Evolutionary conservation across 116 monocot genomes (phyloP).

Genomic region (Phalaenopsis hybrid): DNA sequence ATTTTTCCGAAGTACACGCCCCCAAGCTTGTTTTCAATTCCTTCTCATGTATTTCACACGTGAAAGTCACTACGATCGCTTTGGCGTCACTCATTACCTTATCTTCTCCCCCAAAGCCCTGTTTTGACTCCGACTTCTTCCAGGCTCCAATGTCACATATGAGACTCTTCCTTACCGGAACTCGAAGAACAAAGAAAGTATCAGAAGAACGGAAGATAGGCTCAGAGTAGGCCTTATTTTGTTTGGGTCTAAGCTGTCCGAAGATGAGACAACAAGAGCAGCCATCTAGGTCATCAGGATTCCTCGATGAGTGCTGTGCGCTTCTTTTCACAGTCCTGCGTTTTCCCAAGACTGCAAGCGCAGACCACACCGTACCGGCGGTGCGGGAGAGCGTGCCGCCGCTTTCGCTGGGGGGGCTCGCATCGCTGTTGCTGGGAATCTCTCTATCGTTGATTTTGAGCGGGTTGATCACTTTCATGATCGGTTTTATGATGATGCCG

Average conservation of each 20-base stretch:
- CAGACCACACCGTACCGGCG: too few relatives aligned
- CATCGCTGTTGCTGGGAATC: conserved; percentile 8
- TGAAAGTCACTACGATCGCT: background rate
- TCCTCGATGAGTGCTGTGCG: background rate
- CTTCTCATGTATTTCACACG: background rate
- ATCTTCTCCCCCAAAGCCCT: background rate
- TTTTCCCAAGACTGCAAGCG: background rate
- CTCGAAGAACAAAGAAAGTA: background rate
- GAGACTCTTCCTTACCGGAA: background rate
- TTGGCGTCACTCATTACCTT: background rate
- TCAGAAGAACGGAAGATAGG: background rate
- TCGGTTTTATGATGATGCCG: conserved; percentile 19
- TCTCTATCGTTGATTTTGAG: conserved; percentile 12
- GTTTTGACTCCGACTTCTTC: background rate
- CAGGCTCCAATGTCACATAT: background rate
- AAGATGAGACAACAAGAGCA: background rate
- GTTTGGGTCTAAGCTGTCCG: conserved; percentile 1
- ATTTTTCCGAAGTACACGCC: too few relatives aligned
- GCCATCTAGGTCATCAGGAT: background rate
- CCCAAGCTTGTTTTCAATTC: too few relatives aligned
- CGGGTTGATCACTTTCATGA: conserved; percentile 12
- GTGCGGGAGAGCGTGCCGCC: background rate
- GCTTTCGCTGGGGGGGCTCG: conserved; percentile 5
- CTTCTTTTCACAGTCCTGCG: conserved; percentile 1
- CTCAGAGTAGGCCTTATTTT: too few relatives aligned